Evolutionary conservation across 257 asterid species (phyloP).

Genomic region (Solanum sparsipilum): DNA sequence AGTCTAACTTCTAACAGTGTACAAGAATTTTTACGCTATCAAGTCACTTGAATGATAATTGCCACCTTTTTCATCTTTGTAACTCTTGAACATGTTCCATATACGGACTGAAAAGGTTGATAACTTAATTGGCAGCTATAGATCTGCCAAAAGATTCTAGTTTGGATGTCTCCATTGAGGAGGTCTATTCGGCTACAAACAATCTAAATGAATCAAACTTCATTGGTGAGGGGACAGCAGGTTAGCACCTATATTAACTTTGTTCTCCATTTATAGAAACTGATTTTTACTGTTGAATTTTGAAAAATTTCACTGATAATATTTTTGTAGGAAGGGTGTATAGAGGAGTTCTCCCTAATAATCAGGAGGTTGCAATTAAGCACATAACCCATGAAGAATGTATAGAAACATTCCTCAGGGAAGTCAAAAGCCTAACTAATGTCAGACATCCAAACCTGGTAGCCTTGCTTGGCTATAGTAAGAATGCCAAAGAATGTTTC

Average conservation of each 20-base stretch:
- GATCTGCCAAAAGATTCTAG: not conserved
- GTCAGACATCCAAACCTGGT: conserved; percentile 21
- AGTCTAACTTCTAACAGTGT: not conserved
- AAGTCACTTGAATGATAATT: not conserved
- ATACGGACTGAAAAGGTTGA: not conserved
- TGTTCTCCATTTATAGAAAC: not conserved
- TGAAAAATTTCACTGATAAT: not conserved
- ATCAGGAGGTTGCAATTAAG: conserved; percentile 17
- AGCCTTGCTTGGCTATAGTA: conserved; percentile 12
- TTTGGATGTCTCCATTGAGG: conserved; percentile 4
- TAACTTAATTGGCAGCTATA: not conserved
- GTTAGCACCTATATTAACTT: not conserved
- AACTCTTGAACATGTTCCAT: not conserved
- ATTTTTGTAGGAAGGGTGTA: conserved; percentile 7
- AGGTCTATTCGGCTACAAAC: conserved; percentile 10
- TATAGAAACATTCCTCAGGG: conserved; percentile 16
- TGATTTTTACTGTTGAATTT: not conserved
- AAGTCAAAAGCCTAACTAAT: conserved; percentile 16
- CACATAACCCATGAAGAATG: conserved; percentile 11
- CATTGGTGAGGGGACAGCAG: conserved; percentile 9
- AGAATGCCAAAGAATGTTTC: conserved; percentile 5
- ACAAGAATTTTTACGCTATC: not conserved
- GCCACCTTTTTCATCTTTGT: not conserved
- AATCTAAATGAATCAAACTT: conserved; percentile 1
- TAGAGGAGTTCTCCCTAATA: conserved; percentile 4